phyloP scores from a whole-genome alignment of 352 stramenopile genomes.

The Phytophthora foliorum region DNA sequence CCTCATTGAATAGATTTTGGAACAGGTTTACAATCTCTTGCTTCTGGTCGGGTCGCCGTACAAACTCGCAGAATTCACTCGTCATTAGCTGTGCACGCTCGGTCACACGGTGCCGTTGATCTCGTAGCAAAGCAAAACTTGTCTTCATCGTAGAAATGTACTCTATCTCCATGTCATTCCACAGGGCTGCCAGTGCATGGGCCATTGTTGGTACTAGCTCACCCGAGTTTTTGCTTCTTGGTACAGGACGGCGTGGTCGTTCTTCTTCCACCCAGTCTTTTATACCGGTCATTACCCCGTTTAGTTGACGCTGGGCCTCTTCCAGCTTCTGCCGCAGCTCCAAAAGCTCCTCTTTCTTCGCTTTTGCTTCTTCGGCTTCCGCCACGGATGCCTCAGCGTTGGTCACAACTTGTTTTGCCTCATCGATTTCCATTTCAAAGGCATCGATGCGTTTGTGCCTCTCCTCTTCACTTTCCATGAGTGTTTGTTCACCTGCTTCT shows the following conservation, averaged over 20 bases:
- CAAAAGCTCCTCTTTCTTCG: conserved; percentile 80
- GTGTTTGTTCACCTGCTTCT: conserved; percentile 36
- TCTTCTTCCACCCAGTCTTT: conserved; percentile 42
- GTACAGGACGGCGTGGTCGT: background rate
- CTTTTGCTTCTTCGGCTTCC: conserved; percentile 76
- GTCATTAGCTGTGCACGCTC: conserved; percentile 44
- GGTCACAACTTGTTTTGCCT: conserved; percentile 49
- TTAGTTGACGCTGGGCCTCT: conserved; percentile 41
- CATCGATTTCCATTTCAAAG: conserved; percentile 48
- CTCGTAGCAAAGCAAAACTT: conserved; percentile 48
- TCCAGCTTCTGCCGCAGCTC: conserved; percentile 59
- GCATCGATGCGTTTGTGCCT: conserved; percentile 40
- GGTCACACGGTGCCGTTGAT: conserved; percentile 44
- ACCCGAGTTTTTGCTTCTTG: conserved; percentile 38
- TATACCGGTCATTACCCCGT: conserved; percentile 31
- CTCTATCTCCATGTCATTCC: conserved; percentile 65
- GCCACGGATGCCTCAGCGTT: conserved; percentile 49
- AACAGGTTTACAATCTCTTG: conserved; percentile 76
- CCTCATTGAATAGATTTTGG: conserved; percentile 79
- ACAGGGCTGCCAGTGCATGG: conserved; percentile 47
- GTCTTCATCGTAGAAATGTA: conserved; percentile 63
- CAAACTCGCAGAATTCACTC: conserved; percentile 60
- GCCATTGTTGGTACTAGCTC: conserved; percentile 45
- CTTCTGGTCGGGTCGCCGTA: conserved; percentile 73
- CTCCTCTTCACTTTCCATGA: conserved; percentile 53